A percentile compares a stretch with the other conserved stretches of the same genome.
Evolutionary conservation across 805 yeast species (phyloP).

Genomic region (Saccharomycopsis guyanensis): DNA sequence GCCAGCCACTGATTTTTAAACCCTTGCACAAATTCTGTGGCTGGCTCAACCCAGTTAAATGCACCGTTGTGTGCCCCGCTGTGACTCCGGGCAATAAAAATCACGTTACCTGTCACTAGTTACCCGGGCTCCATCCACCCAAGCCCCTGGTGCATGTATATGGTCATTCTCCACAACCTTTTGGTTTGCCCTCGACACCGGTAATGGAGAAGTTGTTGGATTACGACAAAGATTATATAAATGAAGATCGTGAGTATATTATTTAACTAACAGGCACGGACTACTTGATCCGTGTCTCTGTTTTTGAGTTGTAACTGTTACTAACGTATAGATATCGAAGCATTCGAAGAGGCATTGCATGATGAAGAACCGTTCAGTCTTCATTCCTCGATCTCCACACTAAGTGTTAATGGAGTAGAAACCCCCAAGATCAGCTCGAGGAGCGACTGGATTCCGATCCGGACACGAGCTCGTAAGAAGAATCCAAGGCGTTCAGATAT

Average conservation of each 20-base stretch:
- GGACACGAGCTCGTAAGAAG: slow-evolving; percentile 21
- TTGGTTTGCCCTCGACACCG: too few species aligned
- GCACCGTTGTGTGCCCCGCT: too few species aligned
- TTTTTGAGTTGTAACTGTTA: background rate
- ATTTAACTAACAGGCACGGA: too few species aligned
- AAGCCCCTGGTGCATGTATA: too few species aligned
- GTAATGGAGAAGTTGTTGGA: slow-evolving; percentile 16
- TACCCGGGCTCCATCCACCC: too few species aligned
- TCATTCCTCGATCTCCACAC: slow-evolving; percentile 14
- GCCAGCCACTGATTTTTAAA: too few species aligned
- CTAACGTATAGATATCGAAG: slow-evolving; percentile 27
- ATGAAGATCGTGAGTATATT: slow-evolving; percentile 26
- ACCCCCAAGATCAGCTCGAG: slow-evolving; percentile 33
- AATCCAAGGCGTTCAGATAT: background rate
- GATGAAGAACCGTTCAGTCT: slow-evolving; percentile 26
- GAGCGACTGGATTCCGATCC: slow-evolving; percentile 42
- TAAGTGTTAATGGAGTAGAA: slow-evolving; percentile 2
- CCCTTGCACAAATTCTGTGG: too few species aligned
- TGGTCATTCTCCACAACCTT: too few species aligned
- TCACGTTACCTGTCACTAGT: too few species aligned
- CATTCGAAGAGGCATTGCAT: slow-evolving; percentile 32
- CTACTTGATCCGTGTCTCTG: background rate
- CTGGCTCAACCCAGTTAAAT: too few species aligned
- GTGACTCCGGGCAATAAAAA: too few species aligned
- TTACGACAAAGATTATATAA: slow-evolving; percentile 27